Base-by-base conservation (phyloP, 148 eudicot genomes). In the Dysphania ambrosioides region DNA sequence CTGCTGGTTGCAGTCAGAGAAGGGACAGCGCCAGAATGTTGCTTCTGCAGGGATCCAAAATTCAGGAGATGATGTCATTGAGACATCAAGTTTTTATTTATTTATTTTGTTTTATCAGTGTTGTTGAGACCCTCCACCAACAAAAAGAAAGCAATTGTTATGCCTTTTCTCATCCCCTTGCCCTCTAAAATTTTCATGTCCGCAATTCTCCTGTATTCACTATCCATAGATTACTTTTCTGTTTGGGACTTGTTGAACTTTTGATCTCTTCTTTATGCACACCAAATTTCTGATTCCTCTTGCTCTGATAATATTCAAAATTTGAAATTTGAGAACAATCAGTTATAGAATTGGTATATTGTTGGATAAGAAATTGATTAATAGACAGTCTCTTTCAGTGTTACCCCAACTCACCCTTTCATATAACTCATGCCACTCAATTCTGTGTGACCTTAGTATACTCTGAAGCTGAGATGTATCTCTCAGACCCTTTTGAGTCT, bases 1-100 rank as follows among this genome's bases (percentile, higher is more conserved):
- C 65, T 65, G 56, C 47, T 31, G 38, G 71, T 47, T 71, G 49
- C 44, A 49, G 58, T 51, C 0, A n/a, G 5, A 16, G 74, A 53
- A 31, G 9, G n/a, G 19, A 31, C 56, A 12, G 41, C 12, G 18
- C 40, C 29, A 56, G 4, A 32, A 27, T 62, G n/a, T n/a, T n/a
- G n/a, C n/a, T n/a, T 34, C 16, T n/a, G 0, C 47, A 34, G 69
- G 11, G 13, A n/a, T 36, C 4, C 69, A 65, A 34, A 47, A 23
- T 65, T 5, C 44, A 21, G 44, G 32, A 65, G 36, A n/a, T 58
- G 63, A 15, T 58, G 10, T 8, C 63, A 26, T 47, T n/a, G n/a
- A n/a, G n/a, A n/a, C n/a, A n/a, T n/a, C n/a, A n/a, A n/a, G n/a
- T n/a, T n/a, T n/a, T n/a, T n/a, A n/a, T n/a, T n/a, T n/a, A n/a